phyloP scores from a whole-genome alignment of 352 stramenopile species.

The Achlya hypogyna region DNA sequence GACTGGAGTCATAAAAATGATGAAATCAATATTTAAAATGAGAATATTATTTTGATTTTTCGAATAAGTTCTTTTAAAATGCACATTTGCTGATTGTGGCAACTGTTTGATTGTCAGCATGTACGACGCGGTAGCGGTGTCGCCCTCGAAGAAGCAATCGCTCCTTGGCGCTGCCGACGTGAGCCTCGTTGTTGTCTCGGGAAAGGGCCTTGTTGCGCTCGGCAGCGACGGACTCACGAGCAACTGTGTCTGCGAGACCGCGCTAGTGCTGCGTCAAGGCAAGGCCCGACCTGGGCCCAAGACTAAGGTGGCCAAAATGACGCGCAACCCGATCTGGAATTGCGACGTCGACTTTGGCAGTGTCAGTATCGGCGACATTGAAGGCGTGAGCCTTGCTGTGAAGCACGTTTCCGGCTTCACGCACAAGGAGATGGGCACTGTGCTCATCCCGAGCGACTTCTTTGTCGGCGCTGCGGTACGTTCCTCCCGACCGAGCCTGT shows the following conservation, averaged over 20 bases:
- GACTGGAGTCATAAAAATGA: too few relatives aligned
- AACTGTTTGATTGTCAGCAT: too few relatives aligned
- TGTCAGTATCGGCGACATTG: constrained; percentile 1
- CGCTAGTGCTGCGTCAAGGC: background rate
- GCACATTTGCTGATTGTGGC: too few relatives aligned
- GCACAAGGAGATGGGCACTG: constrained; percentile 7
- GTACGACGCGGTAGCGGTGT: constrained; percentile 3
- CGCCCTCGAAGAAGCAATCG: constrained; percentile 7
- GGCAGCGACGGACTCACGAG: constrained; percentile 9
- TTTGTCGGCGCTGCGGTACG: background rate
- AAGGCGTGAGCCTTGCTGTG: constrained; percentile 1
- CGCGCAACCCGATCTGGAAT: constrained; percentile 18
- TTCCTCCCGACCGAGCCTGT: too few relatives aligned
- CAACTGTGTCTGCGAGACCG: constrained; percentile 11
- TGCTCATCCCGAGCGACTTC: constrained; percentile 6
- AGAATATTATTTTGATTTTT: too few relatives aligned
- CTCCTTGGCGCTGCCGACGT: constrained; percentile 2
- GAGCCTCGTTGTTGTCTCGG: background rate
- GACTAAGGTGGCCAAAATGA: constrained; percentile 13
- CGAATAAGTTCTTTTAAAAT: too few relatives aligned
- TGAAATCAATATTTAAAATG: too few relatives aligned
- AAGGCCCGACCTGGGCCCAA: background rate
- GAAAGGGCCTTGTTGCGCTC: constrained; percentile 2
- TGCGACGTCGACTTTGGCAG: background rate
- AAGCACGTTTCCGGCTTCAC: constrained; percentile 4